phyloP scores from a whole-genome alignment of 495 filamentous ascomycete genomes.

The Astrocystis sublimbata region DNA sequence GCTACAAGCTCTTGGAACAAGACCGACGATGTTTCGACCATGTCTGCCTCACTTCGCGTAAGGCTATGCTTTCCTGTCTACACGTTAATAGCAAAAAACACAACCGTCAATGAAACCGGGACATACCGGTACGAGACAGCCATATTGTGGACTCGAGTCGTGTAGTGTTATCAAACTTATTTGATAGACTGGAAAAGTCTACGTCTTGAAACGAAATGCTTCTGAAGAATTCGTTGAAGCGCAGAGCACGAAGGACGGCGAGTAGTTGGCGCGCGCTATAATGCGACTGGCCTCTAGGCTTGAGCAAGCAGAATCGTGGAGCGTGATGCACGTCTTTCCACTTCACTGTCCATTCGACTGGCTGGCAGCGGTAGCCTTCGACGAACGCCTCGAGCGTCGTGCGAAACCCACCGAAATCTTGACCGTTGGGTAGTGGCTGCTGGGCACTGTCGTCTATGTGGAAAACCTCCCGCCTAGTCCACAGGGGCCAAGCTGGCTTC shows the following conservation, averaged over 20 bases:
- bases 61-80: slow-evolving; percentile 30
- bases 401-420: slow-evolving; percentile 79
- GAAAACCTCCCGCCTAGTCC: slow-evolving; percentile 63
- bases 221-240: slow-evolving; percentile 89
- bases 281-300: slow-evolving; percentile 57
- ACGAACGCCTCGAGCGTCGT: slow-evolving; percentile 86
- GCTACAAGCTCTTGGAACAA: slow-evolving; percentile 51
- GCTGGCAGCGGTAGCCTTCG: slow-evolving; percentile 70
- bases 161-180: slow-evolving; percentile 32
- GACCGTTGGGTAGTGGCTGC: slow-evolving; percentile 54
- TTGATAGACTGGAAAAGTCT: slow-evolving; percentile 51
- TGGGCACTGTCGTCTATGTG: slow-evolving; percentile 62
- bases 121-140: slow-evolving; percentile 34
- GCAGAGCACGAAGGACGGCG: slow-evolving; percentile 79
- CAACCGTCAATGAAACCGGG: not conserved
- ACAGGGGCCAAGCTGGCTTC: slow-evolving; percentile 80
- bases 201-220: slow-evolving; percentile 82
- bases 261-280: slow-evolving; percentile 78
- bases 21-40: slow-evolving; percentile 40
- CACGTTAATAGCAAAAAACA: not conserved
- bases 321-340: slow-evolving; percentile 70
- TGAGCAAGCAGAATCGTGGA: slow-evolving; percentile 80
- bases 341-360: slow-evolving; percentile 77
- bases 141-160: slow-evolving; percentile 32
- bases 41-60: slow-evolving; percentile 36